Evolutionary conservation across 306 rosid genomes (phyloP), one percentile per base, ranked within the genome.

Genomic region (Luffa acutangula): DNA sequence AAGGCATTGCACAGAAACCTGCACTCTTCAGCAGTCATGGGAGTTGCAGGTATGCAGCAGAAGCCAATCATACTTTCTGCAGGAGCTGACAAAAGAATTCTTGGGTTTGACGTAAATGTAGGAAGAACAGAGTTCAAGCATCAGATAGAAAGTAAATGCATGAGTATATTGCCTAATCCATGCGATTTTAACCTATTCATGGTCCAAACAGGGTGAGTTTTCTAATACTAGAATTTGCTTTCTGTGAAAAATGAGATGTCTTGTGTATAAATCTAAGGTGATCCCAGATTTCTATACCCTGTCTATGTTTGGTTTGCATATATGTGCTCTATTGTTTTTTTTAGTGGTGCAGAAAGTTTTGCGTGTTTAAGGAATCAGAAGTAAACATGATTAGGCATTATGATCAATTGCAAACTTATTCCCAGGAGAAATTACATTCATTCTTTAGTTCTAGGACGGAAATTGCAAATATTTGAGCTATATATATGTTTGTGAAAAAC

Each of bases 11-110:
- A 93, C 84, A 85, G 87, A 81, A 86, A 82, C 79, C 73, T 88
- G 79, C 99, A 93, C 85, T 87, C 97, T 51, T 96, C 99, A 78
- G 98, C 99, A 78, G 98, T 96, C 79, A 96, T 96, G 99, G 99
- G 99, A 75, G 93, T 91, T 42, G 96, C 97, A 37, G 99, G 97
- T 79, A 85, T 96, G 93, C 91, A 81, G 79, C 97, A 96, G 64
- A 96, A 96, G 84, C 91, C 86, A 54, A 85, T 90, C 12, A 91
- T 96, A 71, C 85, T 95, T 78, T 95, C 99, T 60, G 97, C 81
- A 18, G 99, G 99, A 78, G 98, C 98, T 21, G 99, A 96, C 91
- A 91, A 46, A 87, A 89, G 96, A 83, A 88, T 96, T 76, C 54
- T 88, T 85, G 99, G 98, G 51, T 93, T 78, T 80, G 96, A 96